A percentile compares a stretch with the other conserved stretches of the same genome.
Evolutionary conservation across 225 moss, liverwort and hornwort species (phyloP).

Genomic region (Sphagnum tenellum): DNA sequence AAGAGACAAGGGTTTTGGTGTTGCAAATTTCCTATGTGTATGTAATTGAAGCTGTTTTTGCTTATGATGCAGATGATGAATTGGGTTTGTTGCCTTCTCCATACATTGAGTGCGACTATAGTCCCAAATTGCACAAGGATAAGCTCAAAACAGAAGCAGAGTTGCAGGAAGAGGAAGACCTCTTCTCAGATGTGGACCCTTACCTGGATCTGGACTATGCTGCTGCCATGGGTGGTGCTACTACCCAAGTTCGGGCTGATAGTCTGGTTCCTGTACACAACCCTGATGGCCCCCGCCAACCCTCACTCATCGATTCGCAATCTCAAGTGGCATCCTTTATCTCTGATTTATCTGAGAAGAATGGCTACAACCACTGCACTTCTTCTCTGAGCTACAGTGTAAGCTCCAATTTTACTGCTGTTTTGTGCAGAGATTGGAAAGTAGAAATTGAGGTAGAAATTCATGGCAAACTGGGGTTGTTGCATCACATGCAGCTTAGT

Average conservation of each 20-base stretch:
- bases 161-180: conserved; percentile 19
- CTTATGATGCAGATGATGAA: conserved; percentile 1
- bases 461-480: no score
- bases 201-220: conserved; percentile 74
- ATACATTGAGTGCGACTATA: conserved; percentile 14
- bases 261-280: conserved; percentile 74
- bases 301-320: conserved; percentile 19
- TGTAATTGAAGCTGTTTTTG: no score
- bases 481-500: no score
- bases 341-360: conserved; percentile 29
- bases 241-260: conserved; percentile 23
- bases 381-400: conserved; percentile 62
- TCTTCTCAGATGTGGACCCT: conserved; percentile 72
- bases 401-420: conserved; percentile 8
- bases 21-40: no score
- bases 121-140: conserved; percentile 37
- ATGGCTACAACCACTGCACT: conserved; percentile 46
- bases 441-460: no score
- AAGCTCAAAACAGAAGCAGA: conserved; percentile 39
- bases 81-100: conserved; percentile 3
- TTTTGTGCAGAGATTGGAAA: background rate
- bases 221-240: conserved; percentile 30
- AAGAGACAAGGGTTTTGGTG: no score
- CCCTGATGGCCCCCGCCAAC: conserved; percentile 17
- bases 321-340: conserved; percentile 55